Evolutionary conservation across 805 yeast species (phyloP), one percentile per base, ranked within the genome.

Genomic region (Myxozyma udenii): DNA sequence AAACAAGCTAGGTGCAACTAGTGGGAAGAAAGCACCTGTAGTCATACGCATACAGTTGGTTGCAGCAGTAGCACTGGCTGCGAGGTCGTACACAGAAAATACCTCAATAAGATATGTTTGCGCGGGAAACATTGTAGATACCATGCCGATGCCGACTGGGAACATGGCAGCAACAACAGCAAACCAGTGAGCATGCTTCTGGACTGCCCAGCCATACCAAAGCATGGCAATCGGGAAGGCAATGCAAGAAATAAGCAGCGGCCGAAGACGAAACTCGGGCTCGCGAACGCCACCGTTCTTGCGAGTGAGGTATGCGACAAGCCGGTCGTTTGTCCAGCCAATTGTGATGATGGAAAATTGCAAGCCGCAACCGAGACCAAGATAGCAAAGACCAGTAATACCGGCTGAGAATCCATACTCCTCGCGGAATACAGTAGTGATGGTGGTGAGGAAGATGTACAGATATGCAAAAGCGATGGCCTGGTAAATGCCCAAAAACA

Each of bases 11-110:
- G 73, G 68, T 2, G 84, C 85, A 66, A 82, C 83, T 33, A 84
- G 68, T 80, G 85, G 58, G 79, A 85, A 84, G 14, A 78, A 73
- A 46, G 82, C 84, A 0, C 89, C 91, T 61, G 84, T 75, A 37
- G 77, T 66, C 7, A 87, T 81, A 61, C 93, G 72, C 62, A 81
- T 77, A 53, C 84, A 77, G 55, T 54, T 54, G 5, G 55, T 55
- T 1, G 81, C 84, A 68, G 86, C 87, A 5, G 91, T 91, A 33
- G 91, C 93, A 53, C 85, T 65, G 2, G 89, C 87, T 14, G 87
- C 80, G 0, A 93, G 90, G 26, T 85, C 83, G 26, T 61, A 69
- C 9, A 71, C 64, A 55, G 77, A 68, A 55, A 70, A 74, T 25
- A 71, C 75, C 51, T 72, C 77, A 22, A 73, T 63, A 38, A 73